Conservation (phyloP, 805 yeast genomes). For the Soucietia sequanensis region DNA sequence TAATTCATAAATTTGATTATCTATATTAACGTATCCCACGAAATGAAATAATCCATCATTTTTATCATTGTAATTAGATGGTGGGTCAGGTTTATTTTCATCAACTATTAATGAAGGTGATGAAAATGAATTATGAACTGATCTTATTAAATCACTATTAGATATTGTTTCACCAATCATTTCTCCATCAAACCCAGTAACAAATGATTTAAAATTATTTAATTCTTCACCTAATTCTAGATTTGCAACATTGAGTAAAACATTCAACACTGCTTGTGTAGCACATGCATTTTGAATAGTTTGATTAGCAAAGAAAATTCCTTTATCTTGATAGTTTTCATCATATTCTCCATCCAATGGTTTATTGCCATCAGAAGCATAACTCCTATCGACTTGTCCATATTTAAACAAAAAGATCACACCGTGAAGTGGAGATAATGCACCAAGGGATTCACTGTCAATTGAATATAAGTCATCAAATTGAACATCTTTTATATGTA, state of each 20-base stretch:
- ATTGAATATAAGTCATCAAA: constrained; percentile 57
- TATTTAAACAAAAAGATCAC: constrained; percentile 64
- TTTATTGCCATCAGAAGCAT: constrained; percentile 22
- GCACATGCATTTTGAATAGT: constrained; percentile 70
- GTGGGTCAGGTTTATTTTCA: constrained; percentile 29
- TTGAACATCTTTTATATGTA: constrained; percentile 53
- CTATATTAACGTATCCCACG: constrained; percentile 48
- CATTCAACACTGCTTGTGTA: constrained; percentile 66
- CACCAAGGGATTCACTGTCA: constrained; percentile 41
- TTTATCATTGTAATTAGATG: constrained; percentile 28
- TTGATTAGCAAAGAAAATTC: constrained; percentile 61
- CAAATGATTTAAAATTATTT: constrained; percentile 47
- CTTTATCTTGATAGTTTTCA: constrained; percentile 24
- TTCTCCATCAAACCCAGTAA: constrained; percentile 51
- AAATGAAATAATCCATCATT: constrained; percentile 60
- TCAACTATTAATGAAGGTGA: constrained; percentile 52
- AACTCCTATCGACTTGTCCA: constrained; percentile 36
- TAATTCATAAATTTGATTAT: constrained; percentile 53
- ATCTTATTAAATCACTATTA: constrained; percentile 55
- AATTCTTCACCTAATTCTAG: constrained; percentile 51
- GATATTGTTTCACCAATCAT: constrained; percentile 61
- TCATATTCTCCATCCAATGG: constrained; percentile 49
- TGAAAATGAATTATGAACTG: constrained; percentile 60
- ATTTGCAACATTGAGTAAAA: constrained; percentile 39
- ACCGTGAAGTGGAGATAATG: constrained; percentile 50